Percentiles rank a stretch among this genome's conserved stretches.
These are phyloP conservation scores for Globisporangium parvum DNA, from an alignment of 352 stramenopile genomes.

Conservation along the genomic window DNA sequence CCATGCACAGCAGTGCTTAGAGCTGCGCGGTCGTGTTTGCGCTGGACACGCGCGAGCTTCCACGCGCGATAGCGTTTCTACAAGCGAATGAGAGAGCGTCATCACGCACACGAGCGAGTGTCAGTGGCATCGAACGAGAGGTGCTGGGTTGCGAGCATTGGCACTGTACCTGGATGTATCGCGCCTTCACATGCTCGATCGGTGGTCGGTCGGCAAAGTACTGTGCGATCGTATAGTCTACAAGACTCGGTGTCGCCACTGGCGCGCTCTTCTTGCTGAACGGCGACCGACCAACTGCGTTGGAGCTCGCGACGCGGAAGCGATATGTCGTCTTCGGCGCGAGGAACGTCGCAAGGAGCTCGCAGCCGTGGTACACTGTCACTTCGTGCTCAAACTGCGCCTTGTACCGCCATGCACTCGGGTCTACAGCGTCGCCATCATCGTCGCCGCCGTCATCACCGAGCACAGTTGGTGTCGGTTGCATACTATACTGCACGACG, in stretches of 20 bases:
- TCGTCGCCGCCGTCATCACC: slow-evolving; percentile 15
- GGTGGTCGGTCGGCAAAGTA: slow-evolving; percentile 46
- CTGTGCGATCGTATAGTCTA: slow-evolving; percentile 52
- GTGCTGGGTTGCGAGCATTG: too few relatives aligned
- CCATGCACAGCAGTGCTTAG: slow-evolving; percentile 16
- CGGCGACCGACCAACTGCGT: slow-evolving; percentile 26
- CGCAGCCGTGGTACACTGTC: slow-evolving; percentile 22
- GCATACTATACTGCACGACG: slow-evolving; percentile 43
- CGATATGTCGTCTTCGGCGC: slow-evolving; percentile 45
- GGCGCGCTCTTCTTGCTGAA: slow-evolving; percentile 33
- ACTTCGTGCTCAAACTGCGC: slow-evolving; percentile 30
- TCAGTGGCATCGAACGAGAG: background rate
- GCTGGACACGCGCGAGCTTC: slow-evolving; percentile 11
- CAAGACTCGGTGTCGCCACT: slow-evolving; percentile 52
- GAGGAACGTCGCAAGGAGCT: slow-evolving; percentile 41
- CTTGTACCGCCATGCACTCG: slow-evolving; percentile 3
- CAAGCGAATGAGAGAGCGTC: background rate
- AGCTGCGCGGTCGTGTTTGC: slow-evolving; percentile 9
- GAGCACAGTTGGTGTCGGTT: slow-evolving; percentile 4
- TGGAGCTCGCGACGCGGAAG: slow-evolving; percentile 48
- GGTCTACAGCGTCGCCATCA: background rate
- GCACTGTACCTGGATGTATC: slow-evolving; percentile 32
- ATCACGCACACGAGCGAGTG: background rate
- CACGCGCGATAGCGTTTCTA: slow-evolving; percentile 27
- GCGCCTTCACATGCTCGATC: slow-evolving; percentile 48